Conservation (phyloP, 352 stramenopile species). For the Pythium insidiosum region DNA sequence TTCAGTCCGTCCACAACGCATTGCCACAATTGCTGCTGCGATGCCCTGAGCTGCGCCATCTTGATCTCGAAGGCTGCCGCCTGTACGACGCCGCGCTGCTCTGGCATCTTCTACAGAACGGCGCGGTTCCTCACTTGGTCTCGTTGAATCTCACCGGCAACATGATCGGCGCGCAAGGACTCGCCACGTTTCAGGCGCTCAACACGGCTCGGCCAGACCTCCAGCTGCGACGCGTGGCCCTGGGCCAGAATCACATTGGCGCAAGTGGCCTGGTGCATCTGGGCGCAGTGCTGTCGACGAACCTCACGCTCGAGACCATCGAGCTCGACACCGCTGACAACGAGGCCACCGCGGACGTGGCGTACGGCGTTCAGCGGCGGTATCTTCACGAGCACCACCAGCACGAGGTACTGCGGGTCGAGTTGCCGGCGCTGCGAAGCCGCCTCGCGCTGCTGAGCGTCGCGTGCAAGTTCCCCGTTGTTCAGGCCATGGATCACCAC, state of each 20-base stretch:
- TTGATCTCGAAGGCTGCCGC: conserved; percentile 9
- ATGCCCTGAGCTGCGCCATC: background rate
- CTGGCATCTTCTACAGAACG: background rate
- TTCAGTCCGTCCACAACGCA: background rate
- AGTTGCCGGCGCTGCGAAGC: background rate
- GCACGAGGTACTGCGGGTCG: background rate
- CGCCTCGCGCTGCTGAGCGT: background rate
- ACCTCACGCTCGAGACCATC: background rate
- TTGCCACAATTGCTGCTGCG: background rate
- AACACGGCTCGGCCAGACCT: background rate
- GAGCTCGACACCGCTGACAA: background rate
- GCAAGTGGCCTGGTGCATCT: background rate
- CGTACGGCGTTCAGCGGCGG: background rate
- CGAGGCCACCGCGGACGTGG: background rate
- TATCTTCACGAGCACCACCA: background rate
- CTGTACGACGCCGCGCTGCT: background rate
- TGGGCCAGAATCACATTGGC: conserved; percentile 4
- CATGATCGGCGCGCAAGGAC: background rate
- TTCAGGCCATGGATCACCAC: background rate
- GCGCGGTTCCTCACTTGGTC: background rate
- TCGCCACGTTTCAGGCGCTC: background rate
- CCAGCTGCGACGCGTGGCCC: conserved; percentile 1
- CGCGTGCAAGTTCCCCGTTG: background rate
- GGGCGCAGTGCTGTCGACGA: background rate
- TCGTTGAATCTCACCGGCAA: conserved; percentile 3